A percentile compares a stretch with the other conserved stretches of the same genome.
Evolutionary conservation across 192 early-diverging fungal genomes (phyloP).

Genomic region (Umbelopsis sp.): DNA sequence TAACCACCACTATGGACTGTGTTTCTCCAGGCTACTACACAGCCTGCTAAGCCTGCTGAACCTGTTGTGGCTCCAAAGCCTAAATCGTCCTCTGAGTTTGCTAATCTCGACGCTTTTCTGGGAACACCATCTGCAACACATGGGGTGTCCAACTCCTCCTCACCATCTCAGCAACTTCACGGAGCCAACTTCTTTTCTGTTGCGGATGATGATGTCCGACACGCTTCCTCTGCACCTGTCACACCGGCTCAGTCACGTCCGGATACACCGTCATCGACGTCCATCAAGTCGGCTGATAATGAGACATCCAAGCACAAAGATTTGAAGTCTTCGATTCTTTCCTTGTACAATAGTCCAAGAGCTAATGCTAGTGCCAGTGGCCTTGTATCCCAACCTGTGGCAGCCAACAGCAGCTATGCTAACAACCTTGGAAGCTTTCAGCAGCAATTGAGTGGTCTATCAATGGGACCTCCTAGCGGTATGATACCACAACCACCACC

Average conservation of each 20-base stretch:
- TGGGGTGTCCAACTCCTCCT: background rate
- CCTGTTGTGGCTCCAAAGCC: background rate
- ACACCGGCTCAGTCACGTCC: conserved; percentile 5
- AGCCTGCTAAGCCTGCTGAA: background rate
- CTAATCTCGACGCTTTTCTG: conserved; percentile 33
- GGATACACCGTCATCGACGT: background rate
- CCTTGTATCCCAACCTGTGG: background rate
- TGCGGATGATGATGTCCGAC: background rate
- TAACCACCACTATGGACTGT: too few relatives aligned
- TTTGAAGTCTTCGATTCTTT: conserved; percentile 41
- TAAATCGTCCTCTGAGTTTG: conserved; percentile 22
- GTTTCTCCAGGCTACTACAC: background rate
- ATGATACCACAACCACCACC: conserved; percentile 15
- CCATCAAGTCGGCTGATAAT: background rate
- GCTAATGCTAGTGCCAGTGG: background rate
- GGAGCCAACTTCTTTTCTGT: conserved; percentile 45
- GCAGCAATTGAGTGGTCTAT: conserved; percentile 30
- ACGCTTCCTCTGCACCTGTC: conserved; percentile 18
- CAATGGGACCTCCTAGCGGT: conserved; percentile 20
- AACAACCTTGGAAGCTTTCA: conserved; percentile 17
- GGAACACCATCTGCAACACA: conserved; percentile 15
- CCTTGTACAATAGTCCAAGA: conserved; percentile 30
- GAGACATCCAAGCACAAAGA: conserved; percentile 21
- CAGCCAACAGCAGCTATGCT: background rate
- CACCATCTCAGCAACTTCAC: conserved; percentile 32